These are phyloP conservation scores for Bacidia rubella DNA, from an alignment of 495 filamentous ascomycete genomes.

Conservation along the genomic window DNA sequence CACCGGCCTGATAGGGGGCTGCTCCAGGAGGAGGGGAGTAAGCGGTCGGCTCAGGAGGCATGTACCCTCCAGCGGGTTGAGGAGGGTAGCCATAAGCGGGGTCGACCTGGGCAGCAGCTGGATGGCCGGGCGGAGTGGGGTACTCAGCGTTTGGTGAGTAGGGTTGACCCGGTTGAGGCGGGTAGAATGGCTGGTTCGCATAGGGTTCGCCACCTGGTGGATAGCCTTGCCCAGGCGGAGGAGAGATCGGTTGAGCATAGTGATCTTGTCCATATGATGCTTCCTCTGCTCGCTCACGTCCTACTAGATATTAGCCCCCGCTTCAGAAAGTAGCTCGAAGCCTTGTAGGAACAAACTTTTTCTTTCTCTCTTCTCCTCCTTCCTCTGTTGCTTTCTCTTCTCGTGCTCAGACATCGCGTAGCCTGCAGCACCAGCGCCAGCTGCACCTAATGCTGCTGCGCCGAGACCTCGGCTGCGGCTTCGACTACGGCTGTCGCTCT, in stretches of 20 bases:
- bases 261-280: slow-evolving; percentile 18
- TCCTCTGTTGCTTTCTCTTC: slow-evolving; percentile 51
- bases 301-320: slow-evolving; percentile 14
- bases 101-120: slow-evolving; percentile 25
- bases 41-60: slow-evolving; percentile 27
- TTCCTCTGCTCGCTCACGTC: slow-evolving; percentile 27
- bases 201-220: slow-evolving; percentile 21
- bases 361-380: slow-evolving; percentile 29
- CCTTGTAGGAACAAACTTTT: slow-evolving; percentile 14
- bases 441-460: slow-evolving; percentile 61
- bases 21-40: slow-evolving; percentile 30
- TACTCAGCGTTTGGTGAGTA: slow-evolving; percentile 29
- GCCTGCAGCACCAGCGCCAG: slow-evolving; percentile 63
- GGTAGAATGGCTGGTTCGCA: slow-evolving; percentile 27
- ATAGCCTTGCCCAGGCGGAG: slow-evolving; percentile 10
- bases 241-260: slow-evolving; percentile 29
- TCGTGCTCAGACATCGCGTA: slow-evolving; percentile 58
- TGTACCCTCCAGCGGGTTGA: slow-evolving; percentile 22
- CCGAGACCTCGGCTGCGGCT: slow-evolving; percentile 53
- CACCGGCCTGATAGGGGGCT: slow-evolving; percentile 28
- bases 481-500: slow-evolving; percentile 41
- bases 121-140: slow-evolving; percentile 32
- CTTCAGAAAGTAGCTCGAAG: slow-evolving; percentile 9
- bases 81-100: slow-evolving; percentile 19
- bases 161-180: slow-evolving; percentile 31